Evolutionary conservation across 768 basidiomycete species (phyloP).

Genomic region (Wakefieldia striispora): DNA sequence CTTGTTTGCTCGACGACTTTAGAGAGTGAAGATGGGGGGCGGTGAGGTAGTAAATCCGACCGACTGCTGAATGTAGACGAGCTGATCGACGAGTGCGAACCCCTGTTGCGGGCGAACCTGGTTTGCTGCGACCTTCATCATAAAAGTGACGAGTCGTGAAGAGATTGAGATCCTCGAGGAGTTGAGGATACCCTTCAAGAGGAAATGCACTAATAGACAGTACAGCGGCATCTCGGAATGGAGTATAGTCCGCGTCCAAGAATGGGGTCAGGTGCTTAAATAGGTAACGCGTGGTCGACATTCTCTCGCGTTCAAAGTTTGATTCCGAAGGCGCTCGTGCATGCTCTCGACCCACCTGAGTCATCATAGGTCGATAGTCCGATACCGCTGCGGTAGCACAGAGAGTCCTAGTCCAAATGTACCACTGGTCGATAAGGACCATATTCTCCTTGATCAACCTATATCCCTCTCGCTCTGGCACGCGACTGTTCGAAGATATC

Average conservation of each 20-base stretch:
- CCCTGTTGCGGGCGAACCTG: constrained; percentile 39
- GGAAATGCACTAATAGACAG: constrained; percentile 88
- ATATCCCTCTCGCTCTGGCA: constrained; percentile 50
- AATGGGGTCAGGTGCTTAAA: constrained; percentile 87
- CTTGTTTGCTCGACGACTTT: constrained; percentile 63
- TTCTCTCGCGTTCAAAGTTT: constrained; percentile 77
- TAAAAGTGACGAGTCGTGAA: constrained; percentile 82
- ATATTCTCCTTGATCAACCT: constrained; percentile 57
- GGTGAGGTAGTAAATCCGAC: constrained; percentile 85
- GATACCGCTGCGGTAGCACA: constrained; percentile 75
- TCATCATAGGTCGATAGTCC: constrained; percentile 56
- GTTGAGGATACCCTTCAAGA: constrained; percentile 67
- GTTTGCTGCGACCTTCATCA: constrained; percentile 57
- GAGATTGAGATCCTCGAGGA: constrained; percentile 80
- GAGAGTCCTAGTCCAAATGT: constrained; percentile 80
- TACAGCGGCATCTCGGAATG: constrained; percentile 84
- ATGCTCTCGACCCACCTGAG: constrained; percentile 60
- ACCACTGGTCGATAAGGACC: constrained; percentile 71
- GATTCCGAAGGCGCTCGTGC: constrained; percentile 67
- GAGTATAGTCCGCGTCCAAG: constrained; percentile 79
- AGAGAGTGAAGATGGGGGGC: constrained; percentile 73
- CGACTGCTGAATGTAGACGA: constrained; percentile 81
- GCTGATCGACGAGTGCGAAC: constrained; percentile 71
- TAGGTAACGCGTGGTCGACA: constrained; percentile 77
- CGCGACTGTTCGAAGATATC: constrained; percentile 49